Evolutionary conservation across 192 early-diverging fungal species (phyloP).

Genomic region (Radiomyces spectabilis): DNA sequence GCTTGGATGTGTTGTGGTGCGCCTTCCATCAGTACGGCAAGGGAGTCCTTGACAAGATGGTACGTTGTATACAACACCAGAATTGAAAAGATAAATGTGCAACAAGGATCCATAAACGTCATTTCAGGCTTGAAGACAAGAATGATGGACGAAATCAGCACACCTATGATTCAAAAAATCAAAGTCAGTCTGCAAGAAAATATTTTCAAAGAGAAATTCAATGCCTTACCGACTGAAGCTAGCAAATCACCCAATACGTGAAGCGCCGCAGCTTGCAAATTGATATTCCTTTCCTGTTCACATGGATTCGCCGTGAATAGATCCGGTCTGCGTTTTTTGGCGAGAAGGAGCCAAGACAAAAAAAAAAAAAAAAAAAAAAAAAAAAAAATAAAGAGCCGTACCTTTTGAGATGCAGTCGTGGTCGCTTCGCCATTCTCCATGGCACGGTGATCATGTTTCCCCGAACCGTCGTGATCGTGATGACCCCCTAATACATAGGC

Average conservation of each 20-base stretch:
- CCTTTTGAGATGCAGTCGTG: conserved; percentile 13
- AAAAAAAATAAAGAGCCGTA: no score
- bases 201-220: neutral
- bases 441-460: conserved; percentile 19
- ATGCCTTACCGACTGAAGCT: conserved; percentile 50
- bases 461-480: conserved; percentile 13
- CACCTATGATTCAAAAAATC: conserved; percentile 24
- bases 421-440: conserved; percentile 32
- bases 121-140: conserved; percentile 49
- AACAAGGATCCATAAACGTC: conserved; percentile 69
- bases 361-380: no score
- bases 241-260: conserved; percentile 82
- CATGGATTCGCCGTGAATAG: neutral
- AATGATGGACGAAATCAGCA: conserved; percentile 67
- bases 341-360: no score
- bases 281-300: conserved; percentile 42
- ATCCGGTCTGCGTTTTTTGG: neutral
- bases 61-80: conserved; percentile 68
- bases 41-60: conserved; percentile 52
- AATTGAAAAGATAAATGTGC: conserved; percentile 75
- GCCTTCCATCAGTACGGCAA: conserved; percentile 72
- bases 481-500: conserved; percentile 51
- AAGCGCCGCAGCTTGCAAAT: conserved; percentile 64
- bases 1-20: conserved; percentile 43
- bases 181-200: neutral